Conservation (phyloP, 176 grass and related monocot species). For the Paspalum vaginatum region DNA sequence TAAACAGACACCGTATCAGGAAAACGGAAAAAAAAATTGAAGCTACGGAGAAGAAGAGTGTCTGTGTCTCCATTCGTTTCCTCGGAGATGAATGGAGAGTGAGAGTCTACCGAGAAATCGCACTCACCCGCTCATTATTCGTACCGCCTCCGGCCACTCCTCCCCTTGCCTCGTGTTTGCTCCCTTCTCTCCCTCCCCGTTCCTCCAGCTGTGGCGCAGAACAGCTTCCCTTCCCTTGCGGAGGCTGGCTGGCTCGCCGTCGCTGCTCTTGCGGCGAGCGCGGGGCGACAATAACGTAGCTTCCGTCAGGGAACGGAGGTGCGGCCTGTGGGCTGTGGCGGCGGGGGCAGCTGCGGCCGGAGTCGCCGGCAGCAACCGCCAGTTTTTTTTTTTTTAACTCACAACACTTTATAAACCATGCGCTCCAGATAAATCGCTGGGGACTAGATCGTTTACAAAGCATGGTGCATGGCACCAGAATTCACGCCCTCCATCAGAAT, state of each 20-base stretch:
- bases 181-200: background rate
- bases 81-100: background rate
- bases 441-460: too few species aligned
- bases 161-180: background rate
- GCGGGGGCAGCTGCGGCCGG: too few species aligned
- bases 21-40: background rate
- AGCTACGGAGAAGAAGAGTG: background rate
- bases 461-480: too few species aligned
- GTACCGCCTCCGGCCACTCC: background rate
- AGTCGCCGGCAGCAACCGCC: slow-evolving; percentile 8
- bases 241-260: background rate
- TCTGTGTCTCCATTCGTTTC: background rate
- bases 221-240: background rate
- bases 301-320: background rate
- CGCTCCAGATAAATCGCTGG: too few species aligned
- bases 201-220: background rate
- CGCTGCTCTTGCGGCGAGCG: background rate
- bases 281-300: background rate
- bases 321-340: too few species aligned
- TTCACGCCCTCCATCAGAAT: too few species aligned
- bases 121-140: slow-evolving; percentile 2
- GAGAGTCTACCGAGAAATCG: background rate
- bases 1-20: background rate
- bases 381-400: too few species aligned
- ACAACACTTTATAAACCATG: too few species aligned